Base-by-base conservation (phyloP, 2,329 filamentous ascomycete genomes). In the Xylariaceae sp. region DNA sequence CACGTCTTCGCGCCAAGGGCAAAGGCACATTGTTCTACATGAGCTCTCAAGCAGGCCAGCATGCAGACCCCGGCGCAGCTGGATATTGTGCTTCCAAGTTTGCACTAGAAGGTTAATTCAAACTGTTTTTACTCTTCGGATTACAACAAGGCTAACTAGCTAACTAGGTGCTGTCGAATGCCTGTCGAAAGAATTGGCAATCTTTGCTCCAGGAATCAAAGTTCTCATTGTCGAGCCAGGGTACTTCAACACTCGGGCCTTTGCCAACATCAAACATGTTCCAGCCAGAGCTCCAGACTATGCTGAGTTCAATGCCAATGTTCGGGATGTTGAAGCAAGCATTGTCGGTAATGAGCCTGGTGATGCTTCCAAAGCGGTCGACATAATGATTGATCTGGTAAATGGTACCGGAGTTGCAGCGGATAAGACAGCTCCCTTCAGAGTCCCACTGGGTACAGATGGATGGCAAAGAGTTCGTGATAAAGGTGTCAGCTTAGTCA, bases 371-470 rank as follows among this genome's bases (percentile, higher is more conserved):
- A 68, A 67, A 22, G 46, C 40, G n/a, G 54, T 56, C 6, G 39
- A 31, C 17, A 35, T 45, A 18, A 57, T 56, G 45, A 55, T 57
- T 15, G 46, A 55, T 27, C 27, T 55, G 15, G 43, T 9, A 9
- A 65, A 75, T 45, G 71, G 79, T 44, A 70, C 72, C 1, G 77
- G 78, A 3, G 77, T 57, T 30, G 54, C 56, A 1, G 58, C 53
- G 2, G 67, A 66, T 0, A 67, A 49, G 40, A 45, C 39, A 0
- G 30, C 68, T 2, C 80, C 79, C 3, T 56, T 82, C 7, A 66
- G 79, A 30, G 71, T 77, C 12, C 70, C 78, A 0, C 66, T 83
- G 11, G 79, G 79, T 0, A 76, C 69, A 0, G 79, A 82, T 63
- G 75, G 76, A 0, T 81, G 75, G 60, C 58, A 60, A 1, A 66